Percentiles rank a stretch among this genome's conserved stretches.
These are phyloP conservation scores for Gentiana straminea DNA, from an alignment of 257 asterid genomes.

Conservation along the genomic window DNA sequence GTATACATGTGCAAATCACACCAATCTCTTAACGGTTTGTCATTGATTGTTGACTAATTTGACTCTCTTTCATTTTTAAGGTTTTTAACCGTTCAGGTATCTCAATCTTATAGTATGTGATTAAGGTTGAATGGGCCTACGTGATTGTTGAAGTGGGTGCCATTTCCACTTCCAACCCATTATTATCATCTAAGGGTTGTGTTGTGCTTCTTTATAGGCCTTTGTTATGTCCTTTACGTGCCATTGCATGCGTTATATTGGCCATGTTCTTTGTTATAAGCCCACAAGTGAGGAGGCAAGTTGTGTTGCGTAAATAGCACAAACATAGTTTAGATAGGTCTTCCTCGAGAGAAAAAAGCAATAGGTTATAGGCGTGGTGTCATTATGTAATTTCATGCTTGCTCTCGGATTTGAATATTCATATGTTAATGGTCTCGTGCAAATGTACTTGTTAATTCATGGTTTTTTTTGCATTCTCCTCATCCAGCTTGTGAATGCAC, in stretches of 20 bases:
- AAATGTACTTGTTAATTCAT: neutral
- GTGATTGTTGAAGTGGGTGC: neutral
- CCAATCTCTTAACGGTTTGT: neutral
- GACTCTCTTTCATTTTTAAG: neutral
- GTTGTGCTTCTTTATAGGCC: neutral
- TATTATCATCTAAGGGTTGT: too few species aligned
- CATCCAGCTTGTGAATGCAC: constrained; percentile 7
- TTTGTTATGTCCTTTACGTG: neutral
- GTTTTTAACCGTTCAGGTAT: neutral
- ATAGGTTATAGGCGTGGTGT: neutral
- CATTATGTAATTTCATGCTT: neutral
- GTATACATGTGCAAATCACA: neutral
- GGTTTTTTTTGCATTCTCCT: neutral
- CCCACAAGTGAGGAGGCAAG: neutral
- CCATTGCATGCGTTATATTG: neutral
- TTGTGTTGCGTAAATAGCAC: neutral
- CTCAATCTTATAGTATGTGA: neutral
- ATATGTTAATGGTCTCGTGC: neutral
- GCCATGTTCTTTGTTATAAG: neutral
- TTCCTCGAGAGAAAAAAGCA: neutral
- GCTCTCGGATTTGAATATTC: neutral
- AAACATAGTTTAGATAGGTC: neutral
- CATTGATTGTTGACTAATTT: neutral
- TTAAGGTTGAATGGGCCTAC: neutral
- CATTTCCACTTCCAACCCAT: neutral